phyloP scores from a whole-genome alignment of 2,329 filamentous ascomycete genomes.

The Sporothrix schenckii region DNA sequence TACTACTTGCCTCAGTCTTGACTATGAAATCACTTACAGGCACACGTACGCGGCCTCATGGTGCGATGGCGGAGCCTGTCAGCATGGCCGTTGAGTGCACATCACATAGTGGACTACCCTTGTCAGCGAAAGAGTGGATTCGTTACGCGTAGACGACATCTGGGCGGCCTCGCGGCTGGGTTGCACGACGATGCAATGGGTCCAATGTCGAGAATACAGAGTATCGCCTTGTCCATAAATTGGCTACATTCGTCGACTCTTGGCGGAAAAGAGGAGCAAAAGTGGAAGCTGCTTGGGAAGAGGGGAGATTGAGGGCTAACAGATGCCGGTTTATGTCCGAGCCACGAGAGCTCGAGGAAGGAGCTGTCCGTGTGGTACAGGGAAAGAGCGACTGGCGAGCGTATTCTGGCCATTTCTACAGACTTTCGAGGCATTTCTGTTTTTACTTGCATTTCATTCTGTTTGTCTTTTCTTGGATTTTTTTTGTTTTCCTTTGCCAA shows the following conservation, averaged over 20 bases:
- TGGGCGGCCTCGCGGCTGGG: constrained; percentile 30
- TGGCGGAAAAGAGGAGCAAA: no score
- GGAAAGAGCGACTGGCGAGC: background rate
- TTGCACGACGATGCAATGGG: constrained; percentile 31
- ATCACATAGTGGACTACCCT: constrained; percentile 58
- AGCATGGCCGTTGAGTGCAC: no score
- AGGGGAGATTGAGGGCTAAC: background rate
- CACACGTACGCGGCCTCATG: no score
- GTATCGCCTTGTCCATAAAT: no score
- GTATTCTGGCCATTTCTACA: background rate
- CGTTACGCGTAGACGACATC: constrained; percentile 66
- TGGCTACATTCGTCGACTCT: no score
- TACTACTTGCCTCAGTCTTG: no score
- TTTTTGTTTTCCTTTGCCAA: background rate
- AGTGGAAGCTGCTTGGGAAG: background rate
- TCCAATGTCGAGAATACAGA: background rate
- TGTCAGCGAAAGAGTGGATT: constrained; percentile 59
- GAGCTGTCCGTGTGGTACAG: background rate
- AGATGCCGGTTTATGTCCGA: constrained; percentile 30
- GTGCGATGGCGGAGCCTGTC: no score
- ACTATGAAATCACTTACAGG: no score
- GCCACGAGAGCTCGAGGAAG: background rate
- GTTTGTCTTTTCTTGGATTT: background rate
- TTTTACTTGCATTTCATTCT: background rate
- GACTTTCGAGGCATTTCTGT: no score